Evolutionary conservation across 164 flowering plant genomes (phyloP).

Genomic region (Pachysandra terminalis): DNA sequence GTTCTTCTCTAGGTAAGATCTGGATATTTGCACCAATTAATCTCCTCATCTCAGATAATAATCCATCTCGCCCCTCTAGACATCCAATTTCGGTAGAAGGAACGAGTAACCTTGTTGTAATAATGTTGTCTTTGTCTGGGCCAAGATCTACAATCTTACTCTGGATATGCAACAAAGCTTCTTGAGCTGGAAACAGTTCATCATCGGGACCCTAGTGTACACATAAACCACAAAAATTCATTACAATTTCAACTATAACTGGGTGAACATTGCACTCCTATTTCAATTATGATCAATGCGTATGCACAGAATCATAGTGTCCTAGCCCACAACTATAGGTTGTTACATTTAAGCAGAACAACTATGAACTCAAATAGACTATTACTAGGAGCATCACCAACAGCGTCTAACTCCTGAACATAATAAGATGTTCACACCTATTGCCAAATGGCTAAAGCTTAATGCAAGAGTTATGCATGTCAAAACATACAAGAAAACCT

Average conservation of each 20-base stretch:
- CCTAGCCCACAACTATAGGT: neutral
- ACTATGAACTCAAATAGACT: neutral
- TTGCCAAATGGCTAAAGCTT: neutral
- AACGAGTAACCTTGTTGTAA: conserved; percentile 76
- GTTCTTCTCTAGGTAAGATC: conserved; percentile 66
- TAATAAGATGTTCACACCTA: neutral
- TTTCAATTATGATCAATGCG: neutral
- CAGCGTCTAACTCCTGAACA: neutral
- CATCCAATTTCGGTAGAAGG: conserved; percentile 75
- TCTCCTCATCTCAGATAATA: conserved; percentile 55
- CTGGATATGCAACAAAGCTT: conserved; percentile 94
- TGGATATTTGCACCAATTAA: conserved; percentile 69
- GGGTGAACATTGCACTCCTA: neutral
- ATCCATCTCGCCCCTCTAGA: conserved; percentile 68
- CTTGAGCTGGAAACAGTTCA: conserved; percentile 97
- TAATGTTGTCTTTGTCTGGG: conserved; percentile 77
- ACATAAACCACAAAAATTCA: neutral
- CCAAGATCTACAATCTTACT: conserved; percentile 78
- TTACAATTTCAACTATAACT: neutral
- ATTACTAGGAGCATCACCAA: neutral
- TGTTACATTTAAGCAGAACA: neutral
- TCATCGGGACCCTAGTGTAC: conserved; percentile 84
- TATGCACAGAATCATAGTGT: too few species aligned
- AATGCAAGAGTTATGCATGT: neutral
- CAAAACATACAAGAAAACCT: too few species aligned